Conservation (phyloP, 2,329 filamentous ascomycete species). For the Microascus cirrosus region DNA sequence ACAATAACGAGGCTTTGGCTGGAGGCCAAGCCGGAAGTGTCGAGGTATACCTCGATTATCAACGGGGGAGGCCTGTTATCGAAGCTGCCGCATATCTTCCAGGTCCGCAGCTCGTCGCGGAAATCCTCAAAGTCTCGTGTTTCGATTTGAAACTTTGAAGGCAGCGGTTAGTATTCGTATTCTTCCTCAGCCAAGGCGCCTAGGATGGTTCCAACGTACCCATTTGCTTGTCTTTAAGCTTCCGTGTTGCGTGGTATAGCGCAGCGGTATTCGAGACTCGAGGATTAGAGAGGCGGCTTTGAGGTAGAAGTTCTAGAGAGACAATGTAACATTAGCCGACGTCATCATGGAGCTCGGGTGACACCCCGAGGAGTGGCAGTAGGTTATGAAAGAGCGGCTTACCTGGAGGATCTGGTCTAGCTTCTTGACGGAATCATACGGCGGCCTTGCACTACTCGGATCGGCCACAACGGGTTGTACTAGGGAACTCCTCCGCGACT, state of each 20-base stretch:
- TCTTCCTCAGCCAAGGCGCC: neutral
- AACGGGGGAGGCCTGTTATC: slow-evolving; percentile 71
- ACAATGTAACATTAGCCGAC: slow-evolving; percentile 4
- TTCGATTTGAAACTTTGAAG: slow-evolving; percentile 76
- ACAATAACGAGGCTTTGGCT: slow-evolving; percentile 81
- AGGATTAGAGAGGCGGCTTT: slow-evolving; percentile 80
- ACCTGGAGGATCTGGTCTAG: slow-evolving; percentile 92
- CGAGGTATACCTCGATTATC: slow-evolving; percentile 83
- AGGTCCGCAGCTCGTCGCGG: slow-evolving; percentile 66
- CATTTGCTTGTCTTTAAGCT: slow-evolving; percentile 67
- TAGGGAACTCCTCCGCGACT: slow-evolving; percentile 21
- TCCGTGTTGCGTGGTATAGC: slow-evolving; percentile 29
- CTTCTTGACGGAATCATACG: slow-evolving; percentile 61
- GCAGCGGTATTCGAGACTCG: slow-evolving; percentile 67
- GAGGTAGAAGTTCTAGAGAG: slow-evolving; percentile 75
- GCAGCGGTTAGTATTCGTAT: slow-evolving; percentile 5
- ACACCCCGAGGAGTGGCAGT: neutral
- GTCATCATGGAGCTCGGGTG: neutral
- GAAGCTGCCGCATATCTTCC: slow-evolving; percentile 70
- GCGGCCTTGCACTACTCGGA: slow-evolving; percentile 33
- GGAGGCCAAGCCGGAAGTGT: slow-evolving; percentile 65
- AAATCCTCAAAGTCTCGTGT: slow-evolving; percentile 88
- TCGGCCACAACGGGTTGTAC: slow-evolving; percentile 38
- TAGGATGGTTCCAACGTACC: slow-evolving; percentile 40
- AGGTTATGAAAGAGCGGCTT: slow-evolving; percentile 6